Base-by-base conservation (phyloP, 441 rosid genomes). In the Eutrema salsugineum region DNA sequence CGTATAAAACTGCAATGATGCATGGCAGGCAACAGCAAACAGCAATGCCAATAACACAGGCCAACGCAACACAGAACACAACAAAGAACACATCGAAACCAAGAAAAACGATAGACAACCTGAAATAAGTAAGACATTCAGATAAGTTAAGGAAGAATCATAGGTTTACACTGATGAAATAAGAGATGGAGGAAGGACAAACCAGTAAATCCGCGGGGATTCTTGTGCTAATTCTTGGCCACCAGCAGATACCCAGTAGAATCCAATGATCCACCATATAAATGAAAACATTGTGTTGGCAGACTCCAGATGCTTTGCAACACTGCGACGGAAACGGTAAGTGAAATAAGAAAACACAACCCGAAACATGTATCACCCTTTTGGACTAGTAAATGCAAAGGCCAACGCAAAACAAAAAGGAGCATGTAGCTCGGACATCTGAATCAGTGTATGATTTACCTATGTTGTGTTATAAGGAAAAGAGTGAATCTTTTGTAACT, bases 1-100 rank as follows among this genome's bases (percentile, higher is more conserved):
- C 99, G 80, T 94, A 92, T 33, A 92, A 73, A 78, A 94, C 86
- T 64, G 99, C 99, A 68, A 94, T 94, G 78, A 94, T 94, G 78
- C 99, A 94, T 11, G 99, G 99, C 53, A 94, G 94, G 77, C 98
- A 94, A 76, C 99, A 94, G 82, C 99, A 94, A 55, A 94, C 98
- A 74, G 99, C 99, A 75, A 94, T 87, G 35, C 99, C 98, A 71
- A 94, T 86, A 77, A 94, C 86, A 46, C 99, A 94, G 19, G 98
- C 99, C 86, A 94, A 82, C 20, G 96, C 99, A 76, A 94, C 93
- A 73, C 99, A 94, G 79, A 92, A 88, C 63, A 92, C 91, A 33
- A 94, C 99, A 70, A 94, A 94, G 88, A 94, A 92, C 79, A 94
- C 99, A 75, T 94, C 99, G 80, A 94, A 92, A 70, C 97, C 98